phyloP scores from a whole-genome alignment of 805 yeast genomes.

The Metschnikowia henanensis region DNA sequence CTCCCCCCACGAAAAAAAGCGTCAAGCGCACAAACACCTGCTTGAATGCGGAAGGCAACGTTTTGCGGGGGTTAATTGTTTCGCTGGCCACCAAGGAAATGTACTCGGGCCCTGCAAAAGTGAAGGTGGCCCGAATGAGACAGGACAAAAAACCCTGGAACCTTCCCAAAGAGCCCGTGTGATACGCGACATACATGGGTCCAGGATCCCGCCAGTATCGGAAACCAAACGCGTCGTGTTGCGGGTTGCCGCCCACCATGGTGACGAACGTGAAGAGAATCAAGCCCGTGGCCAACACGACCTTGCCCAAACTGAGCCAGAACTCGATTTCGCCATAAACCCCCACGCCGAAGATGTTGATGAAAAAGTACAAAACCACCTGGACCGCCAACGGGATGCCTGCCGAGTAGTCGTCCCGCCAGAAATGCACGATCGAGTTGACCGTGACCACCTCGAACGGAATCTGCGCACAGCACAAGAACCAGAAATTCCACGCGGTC shows the following conservation, averaged over 20 bases:
- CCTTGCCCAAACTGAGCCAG: slow-evolving; percentile 42
- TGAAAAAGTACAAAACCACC: slow-evolving; percentile 56
- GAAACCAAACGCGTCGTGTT: slow-evolving; percentile 22
- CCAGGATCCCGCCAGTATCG: slow-evolving; percentile 22
- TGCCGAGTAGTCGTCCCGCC: slow-evolving; percentile 76
- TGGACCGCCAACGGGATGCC: slow-evolving; percentile 70
- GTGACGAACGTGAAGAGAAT: slow-evolving; percentile 20
- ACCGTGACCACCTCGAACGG: slow-evolving; percentile 86
- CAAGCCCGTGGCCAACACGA: slow-evolving; percentile 24
- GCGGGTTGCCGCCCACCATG: slow-evolving; percentile 24
- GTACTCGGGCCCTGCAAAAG: slow-evolving; percentile 87
- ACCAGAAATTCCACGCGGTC: slow-evolving; percentile 81
- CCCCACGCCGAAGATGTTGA: slow-evolving; percentile 47
- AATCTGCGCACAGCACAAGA: slow-evolving; percentile 71
- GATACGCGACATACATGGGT: slow-evolving; percentile 19
- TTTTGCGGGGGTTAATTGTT: slow-evolving; percentile 65
- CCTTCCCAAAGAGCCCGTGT: slow-evolving; percentile 56
- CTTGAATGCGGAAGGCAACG: slow-evolving; percentile 75
- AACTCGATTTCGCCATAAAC: slow-evolving; percentile 58
- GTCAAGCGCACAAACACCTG: slow-evolving; percentile 70
- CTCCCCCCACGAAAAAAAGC: slow-evolving; percentile 69
- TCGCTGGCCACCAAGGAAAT: slow-evolving; percentile 87
- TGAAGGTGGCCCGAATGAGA: slow-evolving; percentile 68
- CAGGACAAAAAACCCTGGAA: slow-evolving; percentile 74
- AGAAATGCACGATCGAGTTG: slow-evolving; percentile 73